phyloP scores from a whole-genome alignment of 129 eudicot species.

The Tagetes patula region DNA sequence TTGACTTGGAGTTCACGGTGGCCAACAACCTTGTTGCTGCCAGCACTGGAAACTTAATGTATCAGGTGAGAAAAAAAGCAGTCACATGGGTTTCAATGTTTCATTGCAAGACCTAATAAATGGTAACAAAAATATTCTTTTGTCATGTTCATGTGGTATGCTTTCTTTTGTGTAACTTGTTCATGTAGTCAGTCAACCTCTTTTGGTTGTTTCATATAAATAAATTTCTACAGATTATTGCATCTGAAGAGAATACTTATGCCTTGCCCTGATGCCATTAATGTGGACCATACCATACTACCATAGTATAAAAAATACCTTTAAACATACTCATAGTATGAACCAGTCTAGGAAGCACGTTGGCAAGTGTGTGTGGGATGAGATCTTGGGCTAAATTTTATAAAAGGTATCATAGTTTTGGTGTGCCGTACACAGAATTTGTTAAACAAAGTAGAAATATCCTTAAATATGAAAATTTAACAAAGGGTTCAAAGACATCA shows the following conservation, averaged over 20 bases:
- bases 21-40: slow-evolving; percentile 78
- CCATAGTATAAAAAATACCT: not conserved
- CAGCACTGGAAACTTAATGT: slow-evolving; percentile 85
- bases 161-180: slow-evolving; percentile 10
- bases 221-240: slow-evolving; percentile 10
- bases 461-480: slow-evolving; percentile 9
- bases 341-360: not conserved
- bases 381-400: slow-evolving; percentile 8
- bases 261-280: slow-evolving; percentile 15
- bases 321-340: not conserved
- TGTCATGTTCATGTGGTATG: not conserved
- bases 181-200: not conserved
- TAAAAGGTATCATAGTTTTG: slow-evolving; percentile 17
- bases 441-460: not conserved
- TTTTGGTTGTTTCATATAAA: slow-evolving; percentile 1
- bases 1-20: slow-evolving; percentile 93
- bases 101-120: slow-evolving; percentile 16
- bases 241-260: slow-evolving; percentile 8
- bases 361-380: slow-evolving; percentile 11
- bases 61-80: slow-evolving; percentile 65
- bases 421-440: not conserved
- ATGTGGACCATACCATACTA: slow-evolving; percentile 8
- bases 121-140: not conserved
- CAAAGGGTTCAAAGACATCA: not conserved
- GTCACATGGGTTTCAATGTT: slow-evolving; percentile 17